Evolutionary conservation across 78 protist genomes (phyloP), one percentile per base, ranked within the genome.

Genomic region (Protostelium mycophagum): DNA sequence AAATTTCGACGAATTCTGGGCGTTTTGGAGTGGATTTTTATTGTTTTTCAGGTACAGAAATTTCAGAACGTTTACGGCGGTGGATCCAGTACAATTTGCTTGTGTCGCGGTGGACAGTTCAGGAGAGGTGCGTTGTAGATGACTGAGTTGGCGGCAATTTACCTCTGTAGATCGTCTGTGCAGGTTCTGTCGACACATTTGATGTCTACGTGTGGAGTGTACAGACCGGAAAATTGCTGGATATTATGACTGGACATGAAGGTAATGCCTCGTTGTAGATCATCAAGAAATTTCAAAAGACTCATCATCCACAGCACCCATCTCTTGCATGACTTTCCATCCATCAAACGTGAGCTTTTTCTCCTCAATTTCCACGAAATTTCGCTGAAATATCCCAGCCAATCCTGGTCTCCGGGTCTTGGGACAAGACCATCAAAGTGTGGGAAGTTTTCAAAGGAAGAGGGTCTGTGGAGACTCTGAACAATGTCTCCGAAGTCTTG

Each of bases 221-320:
- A 63, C 93, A 95, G 86, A 98, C 99, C 1, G 99, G 98, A 36
- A 36, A 92, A 28, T 86, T 98, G 16, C 93, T 98, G 1, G 99
- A 98, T 35, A 95, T 93, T n/a, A 73, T 97, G 1, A 29, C 93
- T 0, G 98, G 98, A 0, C 99, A 97, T 91, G 36, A 51, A 28
- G 90, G 90, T 51, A 16, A 51, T 51, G 73, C 16, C 73, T 51
- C 73, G n/a, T n/a, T n/a, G n/a, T n/a, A n/a, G n/a, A 51, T 51
- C 73, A 51, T 51, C 73, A 51, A 5, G 31, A 16, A 51, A 5
- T 51, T 51, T 51, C 16, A 25, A 25, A 16, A 51, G 31, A 51
- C 73, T 5, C 5, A 51, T 25, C 16, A n/a, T n/a, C n/a, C n/a
- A 89, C 88, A 37, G 85, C 91, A 23, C 96, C 97, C 34, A 91